Percentiles rank a stretch among this genome's conserved stretches.
Evolutionary conservation across 2,329 filamentous ascomycete genomes (phyloP).

Genomic region (Penicillium aurantiogriseum): DNA sequence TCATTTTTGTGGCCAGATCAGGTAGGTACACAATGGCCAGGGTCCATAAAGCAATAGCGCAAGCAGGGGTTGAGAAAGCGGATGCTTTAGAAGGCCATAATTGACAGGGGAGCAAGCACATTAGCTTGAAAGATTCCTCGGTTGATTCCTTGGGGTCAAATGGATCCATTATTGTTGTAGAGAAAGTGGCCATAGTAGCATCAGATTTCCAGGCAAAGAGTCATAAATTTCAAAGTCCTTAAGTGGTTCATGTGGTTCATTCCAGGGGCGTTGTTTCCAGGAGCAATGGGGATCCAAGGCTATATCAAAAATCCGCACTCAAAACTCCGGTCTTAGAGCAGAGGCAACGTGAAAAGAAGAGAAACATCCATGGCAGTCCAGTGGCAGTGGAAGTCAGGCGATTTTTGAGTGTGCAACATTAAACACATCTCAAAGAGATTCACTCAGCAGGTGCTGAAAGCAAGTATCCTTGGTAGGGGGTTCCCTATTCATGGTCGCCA

Average conservation of each 20-base stretch:
- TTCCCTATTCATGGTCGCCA: slow-evolving; percentile 28
- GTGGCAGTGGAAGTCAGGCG: slow-evolving; percentile 16
- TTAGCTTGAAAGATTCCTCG: slow-evolving; percentile 18
- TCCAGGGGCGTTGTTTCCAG: slow-evolving; percentile 9
- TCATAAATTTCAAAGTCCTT: slow-evolving; percentile 14
- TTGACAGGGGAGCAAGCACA: slow-evolving; percentile 18
- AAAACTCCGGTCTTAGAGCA: slow-evolving; percentile 31
- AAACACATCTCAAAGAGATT: slow-evolving; percentile 41
- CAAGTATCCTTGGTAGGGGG: slow-evolving; percentile 24
- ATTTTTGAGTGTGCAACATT: slow-evolving; percentile 38
- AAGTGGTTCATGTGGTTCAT: slow-evolving; percentile 11
- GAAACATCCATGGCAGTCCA: slow-evolving; percentile 21
- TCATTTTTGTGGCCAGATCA: slow-evolving; percentile 5
- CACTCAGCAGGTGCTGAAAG: slow-evolving; percentile 35
- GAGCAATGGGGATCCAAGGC: slow-evolving; percentile 10
- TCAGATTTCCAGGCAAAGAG: slow-evolving; percentile 13
- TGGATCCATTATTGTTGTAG: slow-evolving; percentile 13
- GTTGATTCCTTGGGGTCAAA: slow-evolving; percentile 3
- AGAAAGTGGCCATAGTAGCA: slow-evolving; percentile 11
- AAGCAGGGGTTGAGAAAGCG: slow-evolving; percentile 12
- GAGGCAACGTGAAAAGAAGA: slow-evolving; percentile 18
- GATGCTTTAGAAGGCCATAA: slow-evolving; percentile 13
- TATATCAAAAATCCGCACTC: slow-evolving; percentile 22
- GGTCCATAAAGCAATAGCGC: slow-evolving; percentile 18
- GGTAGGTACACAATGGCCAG: slow-evolving; percentile 8